phyloP scores from a whole-genome alignment of 225 moss, liverwort and hornwort genomes.

The Antitrichia curtipendula region DNA sequence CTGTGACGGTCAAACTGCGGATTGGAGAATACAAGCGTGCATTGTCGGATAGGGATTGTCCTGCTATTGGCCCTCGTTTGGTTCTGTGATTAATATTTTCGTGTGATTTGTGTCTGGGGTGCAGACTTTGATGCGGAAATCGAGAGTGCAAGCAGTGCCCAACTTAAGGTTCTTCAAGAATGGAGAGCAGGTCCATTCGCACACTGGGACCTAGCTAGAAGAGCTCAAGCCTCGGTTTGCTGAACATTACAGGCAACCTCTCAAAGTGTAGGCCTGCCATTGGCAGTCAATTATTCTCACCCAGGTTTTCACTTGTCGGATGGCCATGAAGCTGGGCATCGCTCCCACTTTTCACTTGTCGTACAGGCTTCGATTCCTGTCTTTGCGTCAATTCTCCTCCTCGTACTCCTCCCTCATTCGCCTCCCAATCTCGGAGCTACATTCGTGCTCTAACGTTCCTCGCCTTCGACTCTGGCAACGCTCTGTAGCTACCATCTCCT shows the following conservation, averaged over 20 bases:
- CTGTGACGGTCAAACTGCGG: not conserved
- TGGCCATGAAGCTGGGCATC: constrained; percentile 39
- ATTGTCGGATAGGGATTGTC: not conserved
- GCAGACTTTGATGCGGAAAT: constrained; percentile 73
- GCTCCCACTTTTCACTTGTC: constrained; percentile 23
- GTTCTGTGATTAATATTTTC: not conserved
- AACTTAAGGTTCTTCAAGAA: constrained; percentile 58
- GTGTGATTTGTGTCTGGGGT: not conserved
- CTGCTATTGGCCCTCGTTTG: not conserved
- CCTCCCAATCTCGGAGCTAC: not conserved
- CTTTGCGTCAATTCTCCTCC: not conserved
- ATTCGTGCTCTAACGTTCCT: not conserved
- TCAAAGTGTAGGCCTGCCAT: constrained; percentile 16
- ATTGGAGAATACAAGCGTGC: not conserved
- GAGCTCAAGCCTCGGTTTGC: constrained; percentile 46
- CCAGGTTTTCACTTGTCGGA: not conserved
- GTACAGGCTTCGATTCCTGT: constrained; percentile 8
- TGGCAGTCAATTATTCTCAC: not conserved
- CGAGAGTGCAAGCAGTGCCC: constrained; percentile 68
- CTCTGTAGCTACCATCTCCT: not conserved
- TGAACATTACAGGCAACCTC: constrained; percentile 28
- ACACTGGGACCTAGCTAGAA: constrained; percentile 62
- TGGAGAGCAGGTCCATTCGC: constrained; percentile 44
- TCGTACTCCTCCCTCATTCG: not conserved
- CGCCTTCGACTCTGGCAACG: constrained; percentile 9